Evolutionary conservation across 2,329 filamentous ascomycete genomes (phyloP).

Genomic region (Colletotrichum tanaceti): DNA sequence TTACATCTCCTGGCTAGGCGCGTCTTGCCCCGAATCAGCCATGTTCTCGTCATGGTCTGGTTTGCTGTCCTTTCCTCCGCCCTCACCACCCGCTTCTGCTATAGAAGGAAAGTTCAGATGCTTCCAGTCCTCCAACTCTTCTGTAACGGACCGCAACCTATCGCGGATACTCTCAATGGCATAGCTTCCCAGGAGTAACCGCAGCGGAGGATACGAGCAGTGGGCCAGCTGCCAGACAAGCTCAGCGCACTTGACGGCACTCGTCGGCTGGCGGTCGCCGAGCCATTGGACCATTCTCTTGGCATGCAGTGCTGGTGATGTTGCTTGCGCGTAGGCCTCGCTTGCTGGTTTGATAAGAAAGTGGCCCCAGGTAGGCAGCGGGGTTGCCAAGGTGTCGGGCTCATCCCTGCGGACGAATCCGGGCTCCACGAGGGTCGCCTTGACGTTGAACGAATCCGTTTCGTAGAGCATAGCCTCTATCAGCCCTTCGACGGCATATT

Average conservation of each 20-base stretch:
- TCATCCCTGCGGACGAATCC: conserved; percentile 91
- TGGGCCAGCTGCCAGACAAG: conserved; percentile 94
- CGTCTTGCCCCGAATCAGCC: conserved; percentile 23
- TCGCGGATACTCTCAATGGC: conserved; percentile 97
- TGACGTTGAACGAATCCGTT: conserved; percentile 90
- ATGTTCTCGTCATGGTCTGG: conserved; percentile 32
- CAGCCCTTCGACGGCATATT: conserved; percentile 95
- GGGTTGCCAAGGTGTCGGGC: conserved; percentile 64
- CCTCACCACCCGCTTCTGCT: conserved; percentile 47
- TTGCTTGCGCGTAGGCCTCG: conserved; percentile 81
- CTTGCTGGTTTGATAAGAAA: conserved; percentile 90
- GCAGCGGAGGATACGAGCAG: conserved; percentile 90
- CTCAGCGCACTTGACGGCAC: conserved; percentile 91
- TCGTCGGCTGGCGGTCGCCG: conserved; percentile 90
- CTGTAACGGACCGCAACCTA: conserved; percentile 87
- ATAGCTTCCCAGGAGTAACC: conserved; percentile 90
- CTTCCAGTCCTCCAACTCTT: conserved; percentile 95
- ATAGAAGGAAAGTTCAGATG: conserved; percentile 76
- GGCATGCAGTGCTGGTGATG: conserved; percentile 87
- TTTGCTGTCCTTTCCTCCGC: conserved; percentile 31
- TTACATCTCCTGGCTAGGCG: conserved; percentile 9
- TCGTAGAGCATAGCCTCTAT: conserved; percentile 98
- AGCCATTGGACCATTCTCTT: conserved; percentile 95
- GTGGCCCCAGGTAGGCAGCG: conserved; percentile 86
- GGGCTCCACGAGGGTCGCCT: conserved; percentile 91